These are phyloP conservation scores for Ilyonectria sp. DNA, from an alignment of 2,329 filamentous ascomycete species.

Conservation along the genomic window DNA sequence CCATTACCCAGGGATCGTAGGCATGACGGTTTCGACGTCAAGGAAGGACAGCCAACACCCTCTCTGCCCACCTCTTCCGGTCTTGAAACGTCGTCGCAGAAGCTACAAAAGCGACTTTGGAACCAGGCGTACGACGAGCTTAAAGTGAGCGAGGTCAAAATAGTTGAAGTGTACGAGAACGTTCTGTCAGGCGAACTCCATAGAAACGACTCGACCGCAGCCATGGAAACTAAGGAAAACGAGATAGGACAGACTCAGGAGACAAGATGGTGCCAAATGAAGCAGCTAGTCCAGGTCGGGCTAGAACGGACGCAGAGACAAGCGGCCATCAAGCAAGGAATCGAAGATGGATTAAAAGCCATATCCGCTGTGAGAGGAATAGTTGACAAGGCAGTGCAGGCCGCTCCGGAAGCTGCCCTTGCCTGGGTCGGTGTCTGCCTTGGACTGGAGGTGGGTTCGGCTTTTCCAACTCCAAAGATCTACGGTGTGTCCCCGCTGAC, in stretches of 20 bases:
- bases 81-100: background rate
- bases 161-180: slow-evolving; percentile 19
- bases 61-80: background rate
- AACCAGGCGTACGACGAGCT: slow-evolving; percentile 41
- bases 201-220: background rate
- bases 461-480: background rate
- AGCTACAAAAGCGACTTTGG: slow-evolving; percentile 32
- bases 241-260: slow-evolving; percentile 9
- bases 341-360: slow-evolving; percentile 11
- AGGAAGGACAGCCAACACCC: background rate
- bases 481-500: background rate
- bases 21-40: too few species aligned
- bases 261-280: slow-evolving; percentile 23
- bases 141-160: slow-evolving; percentile 26
- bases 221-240: background rate
- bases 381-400: slow-evolving; percentile 5
- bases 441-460: slow-evolving; percentile 37
- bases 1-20: too few species aligned
- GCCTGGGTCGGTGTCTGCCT: too few species aligned
- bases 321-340: slow-evolving; percentile 5
- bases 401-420: too few species aligned
- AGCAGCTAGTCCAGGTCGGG: slow-evolving; percentile 19
- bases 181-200: slow-evolving; percentile 34
- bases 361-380: slow-evolving; percentile 12
- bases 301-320: slow-evolving; percentile 19